Evolutionary conservation across 1,284 basidiomycete genomes (phyloP), one percentile per base, ranked within the genome.

Genomic region (Schizopora paradoxa): DNA sequence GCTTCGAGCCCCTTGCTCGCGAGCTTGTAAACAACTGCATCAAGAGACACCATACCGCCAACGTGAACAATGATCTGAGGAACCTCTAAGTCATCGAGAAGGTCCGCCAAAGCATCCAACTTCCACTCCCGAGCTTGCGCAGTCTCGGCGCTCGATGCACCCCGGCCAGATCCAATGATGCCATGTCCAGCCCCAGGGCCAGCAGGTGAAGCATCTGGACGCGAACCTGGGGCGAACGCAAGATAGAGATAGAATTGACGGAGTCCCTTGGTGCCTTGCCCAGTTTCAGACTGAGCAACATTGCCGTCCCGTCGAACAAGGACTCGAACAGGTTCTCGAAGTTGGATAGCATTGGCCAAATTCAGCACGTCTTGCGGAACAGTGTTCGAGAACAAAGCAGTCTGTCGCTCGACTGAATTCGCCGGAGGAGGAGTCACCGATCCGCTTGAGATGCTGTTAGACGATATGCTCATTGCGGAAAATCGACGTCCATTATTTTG

Each of bases 51-150:
- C 74, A 90, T 81, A 1, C 90, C 89, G 4, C 91, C 91, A 26
- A 95, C 91, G 58, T 93, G 88, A 34, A 95, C 86, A 49, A 95
- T 83, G 0, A 87, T 90, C 56, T 93, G 90, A 40, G 73, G 70
- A 6, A 86, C 74, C 36, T 92, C 90, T 11, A 91, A 78, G 61
- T 98, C 94, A 41, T 95, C 91, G 54, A 96, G 84, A 51, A 98
- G 72, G 63, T 97, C 95, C 19, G 88, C 83, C 27, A 99, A 74
- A 13, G 92, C 93, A 59, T 99, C 94, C 42, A 99, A 72, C 67
- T 99, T 99, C 90, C 93, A 98, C 66, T 97, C 94, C 52, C 91
- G 79, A 28, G 92, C 92, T 61, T 91, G 87, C 10, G 81, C 79
- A 36, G 82, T 91, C 66, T 94, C 91, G 10, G 89, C 85, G 62